These are phyloP conservation scores for Sporobolomyces phaffii DNA, from an alignment of 768 basidiomycete species.

Conservation along the genomic window DNA sequence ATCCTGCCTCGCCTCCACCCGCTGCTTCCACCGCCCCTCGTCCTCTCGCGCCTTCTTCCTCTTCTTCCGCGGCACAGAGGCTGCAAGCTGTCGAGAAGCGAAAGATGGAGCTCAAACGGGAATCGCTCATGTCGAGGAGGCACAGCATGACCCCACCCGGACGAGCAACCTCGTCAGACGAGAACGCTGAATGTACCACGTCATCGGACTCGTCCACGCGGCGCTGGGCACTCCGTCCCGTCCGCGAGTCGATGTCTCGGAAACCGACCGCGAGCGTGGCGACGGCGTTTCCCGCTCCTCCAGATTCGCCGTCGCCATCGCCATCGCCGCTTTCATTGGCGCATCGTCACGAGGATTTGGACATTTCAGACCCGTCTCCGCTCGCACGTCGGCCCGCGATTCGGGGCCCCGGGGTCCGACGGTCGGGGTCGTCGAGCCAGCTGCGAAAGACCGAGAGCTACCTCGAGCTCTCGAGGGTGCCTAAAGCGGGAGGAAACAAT, in stretches of 20 bases:
- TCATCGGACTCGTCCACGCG: background rate
- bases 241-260: background rate
- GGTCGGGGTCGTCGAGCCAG: background rate
- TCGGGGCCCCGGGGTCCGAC: background rate
- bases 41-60: background rate
- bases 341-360: too few relatives aligned
- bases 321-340: background rate
- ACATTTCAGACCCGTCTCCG: too few relatives aligned
- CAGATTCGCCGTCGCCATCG: background rate
- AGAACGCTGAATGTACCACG: background rate
- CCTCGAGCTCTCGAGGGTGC: background rate
- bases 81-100: slow-evolving; percentile 2
- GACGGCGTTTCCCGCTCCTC: background rate
- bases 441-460: background rate
- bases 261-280: background rate
- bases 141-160: too few relatives aligned
- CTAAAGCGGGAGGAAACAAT: too few relatives aligned
- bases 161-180: background rate
- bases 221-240: background rate
- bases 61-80: background rate
- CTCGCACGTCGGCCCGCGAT: background rate
- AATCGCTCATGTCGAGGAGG: background rate
- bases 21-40: background rate
- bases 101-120: background rate
- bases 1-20: background rate